Evolutionary conservation across 345 rosid genomes (phyloP), one percentile per base, ranked within the genome.

Genomic region (Pelargonium nanum): DNA sequence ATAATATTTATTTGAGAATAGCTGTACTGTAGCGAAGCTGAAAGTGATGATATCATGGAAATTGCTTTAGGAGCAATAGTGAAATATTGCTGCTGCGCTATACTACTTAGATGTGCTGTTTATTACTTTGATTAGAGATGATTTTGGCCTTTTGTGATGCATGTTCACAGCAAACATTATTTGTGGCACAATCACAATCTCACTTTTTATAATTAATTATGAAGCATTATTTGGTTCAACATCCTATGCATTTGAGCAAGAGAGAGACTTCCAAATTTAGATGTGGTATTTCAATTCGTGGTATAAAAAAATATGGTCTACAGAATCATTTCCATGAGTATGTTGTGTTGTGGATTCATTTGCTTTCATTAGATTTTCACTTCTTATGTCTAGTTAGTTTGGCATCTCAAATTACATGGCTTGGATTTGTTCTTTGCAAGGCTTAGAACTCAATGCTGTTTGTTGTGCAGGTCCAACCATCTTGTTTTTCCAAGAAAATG

Each of bases 401-500:
- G 15, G 15, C 0, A 40, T 40, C 48, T 40, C 48, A 2, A 40
- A 40, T 40, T 40, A 12, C 15, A 40, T 40, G 15, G 6, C 16
- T 40, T 40, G 48, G 48, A 40, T 40, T 40, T 40, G 48, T 25
- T 24, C 52, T 61, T 53, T 61, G 17, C 26, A 58, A 64, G 28
- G 24, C 59, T 64, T 57, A 56, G 64, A 40, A n/a, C 0, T 19
- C 5, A 44, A 19, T 65, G 19, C 22, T 65, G 61, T 62, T 69
- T 50, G 17, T 68, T 22, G 57, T 89, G 75, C 97, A 93, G 99
- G 99, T 73, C 99, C 99, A 56, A 93, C 99, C 22, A 75, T 93
- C 74, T 69, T 93, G 66, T 93, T 89, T 78, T 93, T 92, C 77
- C 98, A 93, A 77, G 99, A 93, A 77, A 93, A 93, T 79, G 99